These are phyloP conservation scores for Euphorbia tirucalli DNA, from an alignment of 345 rosid genomes.

Conservation along the genomic window DNA sequence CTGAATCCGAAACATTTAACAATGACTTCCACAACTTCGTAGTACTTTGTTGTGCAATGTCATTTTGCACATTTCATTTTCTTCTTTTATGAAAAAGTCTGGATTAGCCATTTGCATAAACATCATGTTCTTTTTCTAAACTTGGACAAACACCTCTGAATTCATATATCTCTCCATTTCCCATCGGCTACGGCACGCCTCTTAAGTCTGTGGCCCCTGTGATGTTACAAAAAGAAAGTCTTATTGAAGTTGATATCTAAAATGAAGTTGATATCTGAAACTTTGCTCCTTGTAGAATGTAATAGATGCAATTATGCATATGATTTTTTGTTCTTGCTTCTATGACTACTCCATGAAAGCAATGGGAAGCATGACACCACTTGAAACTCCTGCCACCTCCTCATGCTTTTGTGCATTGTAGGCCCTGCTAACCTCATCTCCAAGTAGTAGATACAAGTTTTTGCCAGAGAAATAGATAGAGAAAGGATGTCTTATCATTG, in stretches of 20 bases:
- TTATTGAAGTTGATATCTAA: not conserved
- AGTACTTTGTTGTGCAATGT: not conserved
- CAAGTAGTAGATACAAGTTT: not conserved
- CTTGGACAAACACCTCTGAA: not conserved
- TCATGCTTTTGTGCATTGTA: conserved; percentile 1
- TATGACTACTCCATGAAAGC: not conserved
- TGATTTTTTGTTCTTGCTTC: not conserved
- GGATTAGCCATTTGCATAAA: not conserved
- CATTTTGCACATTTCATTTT: not conserved
- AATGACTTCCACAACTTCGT: conserved; percentile 16
- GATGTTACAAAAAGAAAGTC: not conserved
- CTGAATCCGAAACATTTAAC: not conserved
- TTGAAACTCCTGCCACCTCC: not conserved
- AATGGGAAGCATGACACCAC: not conserved
- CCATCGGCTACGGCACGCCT: no score
- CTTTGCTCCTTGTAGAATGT: not conserved
- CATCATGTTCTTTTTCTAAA: not conserved
- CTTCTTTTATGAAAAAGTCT: not conserved
- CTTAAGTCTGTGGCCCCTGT: not conserved
- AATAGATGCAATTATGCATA: not conserved
- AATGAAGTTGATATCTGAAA: no score
- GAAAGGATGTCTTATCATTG: not conserved
- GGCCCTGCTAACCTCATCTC: not conserved
- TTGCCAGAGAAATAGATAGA: not conserved
- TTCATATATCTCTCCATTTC: not conserved